Conservation (phyloP, 2,329 filamentous ascomycete genomes). For the Teratosphaeria viscida region DNA sequence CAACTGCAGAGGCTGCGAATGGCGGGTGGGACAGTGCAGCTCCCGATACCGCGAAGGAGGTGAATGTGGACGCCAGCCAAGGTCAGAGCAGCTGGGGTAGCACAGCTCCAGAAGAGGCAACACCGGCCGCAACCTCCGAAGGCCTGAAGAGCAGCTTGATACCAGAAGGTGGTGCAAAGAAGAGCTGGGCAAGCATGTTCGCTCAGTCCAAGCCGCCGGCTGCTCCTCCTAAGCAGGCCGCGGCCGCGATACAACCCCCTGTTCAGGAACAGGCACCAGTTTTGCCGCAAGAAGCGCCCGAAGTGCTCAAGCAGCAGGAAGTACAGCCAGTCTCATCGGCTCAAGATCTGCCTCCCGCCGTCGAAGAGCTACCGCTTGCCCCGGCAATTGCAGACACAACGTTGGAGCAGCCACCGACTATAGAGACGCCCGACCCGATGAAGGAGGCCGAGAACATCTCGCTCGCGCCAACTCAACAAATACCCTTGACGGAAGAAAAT, state of each 20-base stretch:
- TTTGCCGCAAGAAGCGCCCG: neutral
- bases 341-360: constrained; percentile 9
- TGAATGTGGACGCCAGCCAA: constrained; percentile 9
- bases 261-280: constrained; percentile 18
- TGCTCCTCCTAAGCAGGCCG: constrained; percentile 30
- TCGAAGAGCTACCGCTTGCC: constrained; percentile 2
- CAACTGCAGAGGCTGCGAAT: constrained; percentile 20
- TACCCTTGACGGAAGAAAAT: constrained; percentile 82
- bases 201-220: constrained; percentile 39
- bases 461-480: constrained; percentile 62
- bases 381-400: constrained; percentile 8
- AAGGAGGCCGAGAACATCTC: constrained; percentile 20
- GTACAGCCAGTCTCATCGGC: constrained; percentile 10
- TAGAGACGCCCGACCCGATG: neutral
- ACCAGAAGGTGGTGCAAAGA: constrained; percentile 32
- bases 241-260: constrained; percentile 11
- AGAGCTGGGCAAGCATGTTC: constrained; percentile 46
- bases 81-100: constrained; percentile 36
- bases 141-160: constrained; percentile 24
- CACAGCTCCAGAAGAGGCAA: constrained; percentile 16
- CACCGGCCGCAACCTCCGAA: constrained; percentile 24
- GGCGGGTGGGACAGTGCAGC: constrained; percentile 16
- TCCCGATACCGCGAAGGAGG: constrained; percentile 7
- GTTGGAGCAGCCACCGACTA: neutral
- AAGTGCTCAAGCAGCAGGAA: constrained; percentile 7